phyloP scores from a whole-genome alignment of 2,329 filamentous ascomycete genomes.

The Pyrenophora teres region DNA sequence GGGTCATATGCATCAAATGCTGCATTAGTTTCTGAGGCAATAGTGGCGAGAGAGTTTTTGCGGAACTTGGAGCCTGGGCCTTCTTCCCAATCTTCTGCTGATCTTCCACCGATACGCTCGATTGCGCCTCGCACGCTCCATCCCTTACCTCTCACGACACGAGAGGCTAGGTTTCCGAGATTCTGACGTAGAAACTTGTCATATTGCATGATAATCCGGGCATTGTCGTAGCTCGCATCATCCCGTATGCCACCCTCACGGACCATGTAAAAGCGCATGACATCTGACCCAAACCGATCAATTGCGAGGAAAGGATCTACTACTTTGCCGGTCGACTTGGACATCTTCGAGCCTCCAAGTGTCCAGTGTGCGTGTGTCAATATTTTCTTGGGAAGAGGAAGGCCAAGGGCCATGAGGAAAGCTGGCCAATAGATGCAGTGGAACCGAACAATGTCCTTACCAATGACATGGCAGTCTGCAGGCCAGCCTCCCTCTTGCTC shows the following conservation, averaged over 20 bases:
- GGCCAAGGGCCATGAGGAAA: constrained; percentile 83
- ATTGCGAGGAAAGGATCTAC: constrained; percentile 93
- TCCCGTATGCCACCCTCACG: constrained; percentile 75
- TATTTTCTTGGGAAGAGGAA: constrained; percentile 78
- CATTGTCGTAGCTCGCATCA: constrained; percentile 86
- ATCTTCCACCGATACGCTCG: constrained; percentile 37
- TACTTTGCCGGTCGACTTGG: constrained; percentile 91
- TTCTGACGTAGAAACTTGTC: constrained; percentile 77
- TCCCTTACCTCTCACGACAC: constrained; percentile 69
- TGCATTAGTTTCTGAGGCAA: constrained; percentile 27
- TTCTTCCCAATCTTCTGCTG: constrained; percentile 34
- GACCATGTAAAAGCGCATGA: constrained; percentile 86
- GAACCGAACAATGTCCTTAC: constrained; percentile 94
- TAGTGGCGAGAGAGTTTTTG: constrained; percentile 45
- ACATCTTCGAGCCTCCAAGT: constrained; percentile 90
- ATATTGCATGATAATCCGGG: constrained; percentile 74
- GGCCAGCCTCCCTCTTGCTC: constrained; percentile 77
- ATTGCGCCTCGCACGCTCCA: constrained; percentile 72
- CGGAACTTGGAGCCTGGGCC: constrained; percentile 38
- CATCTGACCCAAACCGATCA: constrained; percentile 84
- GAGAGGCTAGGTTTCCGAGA: constrained; percentile 78
- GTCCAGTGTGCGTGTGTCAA: constrained; percentile 96
- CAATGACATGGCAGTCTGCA: constrained; percentile 87
- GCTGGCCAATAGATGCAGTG: constrained; percentile 99
- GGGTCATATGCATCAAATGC: constrained; percentile 37